phyloP scores from a whole-genome alignment of 495 filamentous ascomycete genomes.

The Xylaria castorea region DNA sequence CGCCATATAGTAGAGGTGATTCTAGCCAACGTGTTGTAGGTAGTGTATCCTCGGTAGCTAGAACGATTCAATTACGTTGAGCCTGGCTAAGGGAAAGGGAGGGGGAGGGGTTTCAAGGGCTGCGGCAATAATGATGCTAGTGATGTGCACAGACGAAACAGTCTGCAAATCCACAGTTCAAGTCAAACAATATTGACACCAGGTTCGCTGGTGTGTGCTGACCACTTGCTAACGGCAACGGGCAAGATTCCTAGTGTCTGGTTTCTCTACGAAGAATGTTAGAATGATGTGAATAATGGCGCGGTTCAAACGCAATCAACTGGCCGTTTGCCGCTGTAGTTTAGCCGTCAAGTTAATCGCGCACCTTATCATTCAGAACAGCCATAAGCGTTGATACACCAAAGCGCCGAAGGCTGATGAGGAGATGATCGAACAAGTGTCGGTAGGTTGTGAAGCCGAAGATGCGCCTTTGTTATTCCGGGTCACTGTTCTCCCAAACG shows the following conservation, averaged over 20 bases:
- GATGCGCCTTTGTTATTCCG: not conserved
- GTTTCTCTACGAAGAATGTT: not conserved
- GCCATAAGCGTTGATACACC: not conserved
- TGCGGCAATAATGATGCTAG: not conserved
- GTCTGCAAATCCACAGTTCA: not conserved
- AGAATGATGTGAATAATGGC: not conserved
- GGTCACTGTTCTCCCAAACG: not conserved
- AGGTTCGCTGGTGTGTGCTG: not conserved
- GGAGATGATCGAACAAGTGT: slow-evolving; percentile 18
- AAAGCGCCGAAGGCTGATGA: not conserved
- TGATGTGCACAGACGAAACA: slow-evolving; percentile 15
- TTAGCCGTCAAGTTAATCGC: not conserved
- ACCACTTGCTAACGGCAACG: not conserved
- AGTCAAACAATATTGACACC: not conserved
- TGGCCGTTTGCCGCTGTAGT: not conserved
- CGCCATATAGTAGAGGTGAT: not conserved
- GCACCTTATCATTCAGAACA: not conserved
- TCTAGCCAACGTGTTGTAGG: not conserved
- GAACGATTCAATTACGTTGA: not conserved
- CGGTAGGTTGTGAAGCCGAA: slow-evolving; percentile 9
- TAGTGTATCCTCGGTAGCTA: too few relatives aligned
- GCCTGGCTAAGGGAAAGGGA: not conserved
- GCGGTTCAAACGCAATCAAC: not conserved
- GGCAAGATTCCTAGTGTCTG: not conserved
- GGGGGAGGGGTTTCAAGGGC: slow-evolving; percentile 13